Base-by-base conservation (phyloP, 345 rosid species). In the Lumnitzera racemosa region DNA sequence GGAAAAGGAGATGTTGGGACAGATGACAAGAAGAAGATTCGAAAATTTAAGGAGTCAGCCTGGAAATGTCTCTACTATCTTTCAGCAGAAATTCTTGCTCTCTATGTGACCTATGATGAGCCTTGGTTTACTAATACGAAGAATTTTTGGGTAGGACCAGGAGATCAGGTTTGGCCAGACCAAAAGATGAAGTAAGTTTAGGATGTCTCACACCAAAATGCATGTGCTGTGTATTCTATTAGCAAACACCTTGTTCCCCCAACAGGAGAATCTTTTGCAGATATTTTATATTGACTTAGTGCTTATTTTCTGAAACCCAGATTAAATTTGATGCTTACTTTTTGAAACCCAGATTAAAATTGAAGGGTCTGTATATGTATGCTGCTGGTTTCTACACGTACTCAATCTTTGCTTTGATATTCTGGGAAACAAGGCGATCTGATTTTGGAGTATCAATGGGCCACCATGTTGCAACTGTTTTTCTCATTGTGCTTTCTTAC, bases 341-440 rank as follows among this genome's bases (percentile, higher is more conserved):
- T 23, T 13, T 70, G 58, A 64, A 53, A 76, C 61, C 63, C 82
- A 95, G 99, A 85, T 66, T 90, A 63, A 95, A 95, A 78, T 68
- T 95, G 85, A 90, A 85, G 71, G 92, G 80, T 7, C 13, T 81
- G 41, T 95, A 95, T 59, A 84, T 95, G 98, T 95, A 74, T 77
- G 78, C 85, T 64, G 96, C 95, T 70, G 99, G 99, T 51, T 95
- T 95, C 72, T 95, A 95, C 78, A 69, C 91, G 2, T 95, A 95
- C 82, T 95, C 99, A 46, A 88, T 95, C 62, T 86, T 90, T 70
- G 99, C 99, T 56, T 75, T 95, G 74, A 73, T 95, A 13, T 95
- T 88, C 70, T 95, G 99, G 99, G 99, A 95, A 74, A 95, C 99
- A 64, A 85, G 98, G 75, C 85, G 99, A n/a, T 86, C 96, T 13